Evolutionary conservation across 768 basidiomycete genomes (phyloP), one percentile per base, ranked within the genome.

Genomic region (Pleurotus platypus): DNA sequence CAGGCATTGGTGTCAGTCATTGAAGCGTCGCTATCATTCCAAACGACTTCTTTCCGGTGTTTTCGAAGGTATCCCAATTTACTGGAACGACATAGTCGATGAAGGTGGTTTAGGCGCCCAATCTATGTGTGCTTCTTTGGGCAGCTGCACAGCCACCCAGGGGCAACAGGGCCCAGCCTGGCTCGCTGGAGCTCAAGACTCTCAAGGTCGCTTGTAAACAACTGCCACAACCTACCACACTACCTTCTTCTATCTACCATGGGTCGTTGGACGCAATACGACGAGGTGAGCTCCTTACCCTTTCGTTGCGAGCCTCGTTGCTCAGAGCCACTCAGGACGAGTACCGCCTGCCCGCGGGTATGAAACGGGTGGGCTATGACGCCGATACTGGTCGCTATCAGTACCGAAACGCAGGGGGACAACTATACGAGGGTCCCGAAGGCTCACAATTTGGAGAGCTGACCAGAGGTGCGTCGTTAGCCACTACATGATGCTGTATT

Each of bases 361-460:
- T 83, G 80, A 73, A 82, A 59, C 83, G 90, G 35, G 81, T 88
- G 57, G 90, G 89, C 9, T 92, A 91, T 65, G 90, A 92, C 70
- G 73, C 85, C 3, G 90, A 92, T 72, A 77, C 78, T 1, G 79
- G 81, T 49, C 73, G 78, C 48, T 90, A 91, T 72, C 78, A 79
- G 65, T 92, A 85, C 71, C 77, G 78, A 22, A 83, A 84, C 67
- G 46, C 60, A 12, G 78, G 76, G 47, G 87, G 89, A 8, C n/a
- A 18, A 69, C 60, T 84, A 64, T 86, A 84, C 83, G 68, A 72
- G 50, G 75, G 82, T n/a, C 70, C 78, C 15, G 77, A 84, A 60
- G 89, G 88, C 20, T 79, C 84, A 35, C 72, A 83, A 65, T 89
- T 78, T 61, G 83, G 89, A 20, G 75, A 79, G 62, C 76, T 83